These are phyloP conservation scores for Cicer yamashitae DNA, from an alignment of 306 rosid genomes.

Conservation along the genomic window DNA sequence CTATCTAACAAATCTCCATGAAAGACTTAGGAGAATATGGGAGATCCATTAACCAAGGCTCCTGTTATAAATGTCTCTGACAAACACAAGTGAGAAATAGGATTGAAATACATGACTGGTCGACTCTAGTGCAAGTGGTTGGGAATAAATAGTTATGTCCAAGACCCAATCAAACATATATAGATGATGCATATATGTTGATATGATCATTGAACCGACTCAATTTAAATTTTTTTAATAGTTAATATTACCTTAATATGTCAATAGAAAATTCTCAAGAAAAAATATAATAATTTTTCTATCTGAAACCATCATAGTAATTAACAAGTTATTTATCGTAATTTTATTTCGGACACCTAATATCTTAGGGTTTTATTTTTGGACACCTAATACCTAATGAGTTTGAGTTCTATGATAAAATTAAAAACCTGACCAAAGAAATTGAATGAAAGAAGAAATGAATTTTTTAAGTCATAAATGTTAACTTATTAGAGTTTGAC, in stretches of 20 bases:
- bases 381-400: not conserved
- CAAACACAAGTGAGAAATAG: not conserved
- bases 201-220: no score
- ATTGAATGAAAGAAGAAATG: no score
- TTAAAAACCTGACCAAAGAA: no score
- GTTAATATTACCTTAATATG: no score
- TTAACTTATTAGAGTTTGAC: no score
- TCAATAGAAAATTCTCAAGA: not conserved
- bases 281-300: not conserved
- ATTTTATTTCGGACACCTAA: not conserved
- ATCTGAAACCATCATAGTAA: no score
- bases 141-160: not conserved
- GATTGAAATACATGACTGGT: slow-evolving; percentile 3
- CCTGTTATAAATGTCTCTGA: not conserved
- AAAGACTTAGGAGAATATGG: not conserved
- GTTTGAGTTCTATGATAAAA: not conserved
- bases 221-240: no score
- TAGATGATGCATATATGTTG: no score
- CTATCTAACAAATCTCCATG: not conserved
- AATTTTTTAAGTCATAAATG: no score
- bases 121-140: slow-evolving; percentile 15
- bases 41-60: not conserved
- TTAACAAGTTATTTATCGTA: no score
- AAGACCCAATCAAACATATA: not conserved
- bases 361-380: not conserved